Evolutionary conservation across 305 asterid genomes (phyloP).

Genomic region (Lippia alba): DNA sequence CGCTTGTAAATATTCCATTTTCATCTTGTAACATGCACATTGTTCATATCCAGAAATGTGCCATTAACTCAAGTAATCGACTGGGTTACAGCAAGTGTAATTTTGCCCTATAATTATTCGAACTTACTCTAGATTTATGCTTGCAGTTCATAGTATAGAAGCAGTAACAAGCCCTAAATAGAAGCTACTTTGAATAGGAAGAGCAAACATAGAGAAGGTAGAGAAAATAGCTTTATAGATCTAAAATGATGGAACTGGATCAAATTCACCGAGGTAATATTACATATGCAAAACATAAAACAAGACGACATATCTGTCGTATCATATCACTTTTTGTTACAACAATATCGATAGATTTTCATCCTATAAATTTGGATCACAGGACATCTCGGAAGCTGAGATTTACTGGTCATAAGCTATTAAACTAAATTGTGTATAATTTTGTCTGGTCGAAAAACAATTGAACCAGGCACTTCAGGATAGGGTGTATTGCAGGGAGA

Average conservation of each 20-base stretch:
- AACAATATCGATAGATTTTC: neutral
- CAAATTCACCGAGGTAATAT: neutral
- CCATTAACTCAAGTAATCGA: no score
- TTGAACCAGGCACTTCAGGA: neutral
- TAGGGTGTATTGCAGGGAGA: neutral
- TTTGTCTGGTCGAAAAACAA: neutral
- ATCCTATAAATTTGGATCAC: neutral
- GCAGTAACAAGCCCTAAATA: no score
- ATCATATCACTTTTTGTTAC: neutral
- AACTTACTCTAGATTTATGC: no score
- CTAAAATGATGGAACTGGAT: neutral
- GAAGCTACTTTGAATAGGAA: no score
- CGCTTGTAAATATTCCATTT: no score
- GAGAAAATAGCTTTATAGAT: no score
- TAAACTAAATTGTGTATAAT: neutral
- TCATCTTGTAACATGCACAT: no score
- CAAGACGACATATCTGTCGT: neutral
- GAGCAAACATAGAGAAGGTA: no score
- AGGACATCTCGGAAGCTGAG: neutral
- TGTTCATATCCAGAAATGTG: no score
- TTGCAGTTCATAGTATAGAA: no score
- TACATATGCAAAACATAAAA: neutral
- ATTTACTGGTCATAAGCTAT: neutral
- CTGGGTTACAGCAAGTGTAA: no score
- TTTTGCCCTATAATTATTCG: no score